phyloP scores from a whole-genome alignment of 352 stramenopile species.

The Pythium rishiriense region DNA sequence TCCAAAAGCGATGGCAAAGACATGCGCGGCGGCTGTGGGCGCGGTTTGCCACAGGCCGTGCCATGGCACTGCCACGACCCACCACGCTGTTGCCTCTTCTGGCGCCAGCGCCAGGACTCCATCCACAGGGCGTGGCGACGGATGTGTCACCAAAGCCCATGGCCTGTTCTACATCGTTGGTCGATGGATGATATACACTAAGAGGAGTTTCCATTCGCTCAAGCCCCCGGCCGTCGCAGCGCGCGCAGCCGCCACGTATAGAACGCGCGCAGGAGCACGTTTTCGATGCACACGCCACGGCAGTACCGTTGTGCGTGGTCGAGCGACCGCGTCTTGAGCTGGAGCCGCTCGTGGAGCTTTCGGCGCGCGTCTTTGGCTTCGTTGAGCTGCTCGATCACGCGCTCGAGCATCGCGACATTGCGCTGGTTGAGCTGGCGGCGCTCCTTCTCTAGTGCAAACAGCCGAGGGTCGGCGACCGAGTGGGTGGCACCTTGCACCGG shows the following conservation, averaged over 20 bases:
- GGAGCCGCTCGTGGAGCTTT: constrained; percentile 8
- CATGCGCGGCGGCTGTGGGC: too few species aligned
- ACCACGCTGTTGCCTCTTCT: too few species aligned
- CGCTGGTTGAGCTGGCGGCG: constrained; percentile 18
- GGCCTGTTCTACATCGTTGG: too few species aligned
- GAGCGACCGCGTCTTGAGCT: constrained; percentile 5
- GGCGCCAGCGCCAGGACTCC: too few species aligned
- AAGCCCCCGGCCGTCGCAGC: too few species aligned
- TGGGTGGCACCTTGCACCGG: not conserved
- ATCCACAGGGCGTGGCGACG: too few species aligned
- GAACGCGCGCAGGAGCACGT: constrained; percentile 17
- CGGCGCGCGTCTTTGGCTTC: constrained; percentile 16
- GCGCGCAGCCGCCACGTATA: constrained; percentile 13
- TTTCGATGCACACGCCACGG: constrained; percentile 2
- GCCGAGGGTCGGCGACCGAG: not conserved
- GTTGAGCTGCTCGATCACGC: constrained; percentile 16
- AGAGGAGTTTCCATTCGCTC: too few species aligned
- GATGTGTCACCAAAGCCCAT: too few species aligned
- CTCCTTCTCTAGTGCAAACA: constrained; percentile 12
- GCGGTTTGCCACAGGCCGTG: too few species aligned
- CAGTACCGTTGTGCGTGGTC: constrained; percentile 9
- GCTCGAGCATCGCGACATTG: constrained; percentile 25
- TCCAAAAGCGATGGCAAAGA: too few species aligned
- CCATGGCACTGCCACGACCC: too few species aligned
- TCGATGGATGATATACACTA: too few species aligned